Conservation (phyloP, 352 stramenopile genomes). For the Phytophthora agathidicida region DNA sequence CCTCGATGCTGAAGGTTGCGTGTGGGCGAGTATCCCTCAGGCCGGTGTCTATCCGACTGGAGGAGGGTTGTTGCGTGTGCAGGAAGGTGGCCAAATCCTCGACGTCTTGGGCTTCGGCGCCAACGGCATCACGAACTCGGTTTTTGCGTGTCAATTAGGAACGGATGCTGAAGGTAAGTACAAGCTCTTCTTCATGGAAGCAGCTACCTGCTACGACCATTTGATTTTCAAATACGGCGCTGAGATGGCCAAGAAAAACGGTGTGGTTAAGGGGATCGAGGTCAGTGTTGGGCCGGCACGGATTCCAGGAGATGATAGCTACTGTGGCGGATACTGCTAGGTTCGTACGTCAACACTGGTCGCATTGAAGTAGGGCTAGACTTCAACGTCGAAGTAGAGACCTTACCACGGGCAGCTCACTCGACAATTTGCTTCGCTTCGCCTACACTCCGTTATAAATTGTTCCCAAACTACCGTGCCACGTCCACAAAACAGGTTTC, state of each 20-base stretch:
- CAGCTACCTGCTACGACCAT: constrained; percentile 37
- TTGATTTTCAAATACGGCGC: constrained; percentile 40
- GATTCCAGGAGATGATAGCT: constrained; percentile 36
- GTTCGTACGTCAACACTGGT: constrained; percentile 7
- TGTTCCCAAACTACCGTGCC: background rate
- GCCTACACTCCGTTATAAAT: no score
- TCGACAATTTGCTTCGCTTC: background rate
- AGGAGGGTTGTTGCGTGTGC: constrained; percentile 52
- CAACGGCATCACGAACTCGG: constrained; percentile 51
- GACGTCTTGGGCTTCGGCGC: constrained; percentile 55
- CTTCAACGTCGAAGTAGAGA: constrained; percentile 9
- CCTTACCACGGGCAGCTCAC: no score
- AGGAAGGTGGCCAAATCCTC: constrained; percentile 51
- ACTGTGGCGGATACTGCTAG: constrained; percentile 68
- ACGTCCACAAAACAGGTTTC: constrained; percentile 6
- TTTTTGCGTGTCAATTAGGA: constrained; percentile 63
- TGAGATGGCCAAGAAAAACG: constrained; percentile 40
- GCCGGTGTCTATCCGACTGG: constrained; percentile 48
- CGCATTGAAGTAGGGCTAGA: constrained; percentile 9
- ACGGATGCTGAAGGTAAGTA: constrained; percentile 52
- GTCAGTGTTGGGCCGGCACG: constrained; percentile 52
- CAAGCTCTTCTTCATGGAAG: constrained; percentile 61
- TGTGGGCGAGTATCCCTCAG: constrained; percentile 57
- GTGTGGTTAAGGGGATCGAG: constrained; percentile 46
- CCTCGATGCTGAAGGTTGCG: constrained; percentile 68